These are phyloP conservation scores for Sordariomycetes sp. DNA, from an alignment of 2,329 filamentous ascomycete genomes.

Conservation along the genomic window DNA sequence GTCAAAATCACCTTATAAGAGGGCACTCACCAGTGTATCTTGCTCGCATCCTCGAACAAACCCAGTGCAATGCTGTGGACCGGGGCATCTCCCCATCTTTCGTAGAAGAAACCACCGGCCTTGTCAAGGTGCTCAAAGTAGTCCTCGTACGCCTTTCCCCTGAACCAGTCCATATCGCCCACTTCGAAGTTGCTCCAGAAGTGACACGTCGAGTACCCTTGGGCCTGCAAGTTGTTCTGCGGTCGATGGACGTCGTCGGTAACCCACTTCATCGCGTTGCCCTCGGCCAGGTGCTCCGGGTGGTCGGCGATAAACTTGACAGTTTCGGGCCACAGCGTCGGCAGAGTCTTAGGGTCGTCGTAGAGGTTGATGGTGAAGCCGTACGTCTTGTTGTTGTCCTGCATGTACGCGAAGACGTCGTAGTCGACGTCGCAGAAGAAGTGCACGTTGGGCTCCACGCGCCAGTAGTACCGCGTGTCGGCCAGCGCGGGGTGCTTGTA, in stretches of 20 bases:
- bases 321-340: constrained; percentile 91
- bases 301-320: constrained; percentile 81
- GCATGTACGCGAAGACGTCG: constrained; percentile 96
- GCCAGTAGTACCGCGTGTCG: constrained; percentile 89
- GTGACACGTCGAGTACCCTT: constrained; percentile 95
- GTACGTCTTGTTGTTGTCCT: constrained; percentile 97
- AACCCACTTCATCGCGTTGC: constrained; percentile 84
- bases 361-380: constrained; percentile 98
- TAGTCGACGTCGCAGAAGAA: constrained; percentile 99
- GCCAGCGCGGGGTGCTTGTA: constrained; percentile 88
- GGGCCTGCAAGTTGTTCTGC: constrained; percentile 68
- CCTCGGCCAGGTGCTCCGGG: constrained; percentile 68
- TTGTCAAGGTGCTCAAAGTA: constrained; percentile 97
- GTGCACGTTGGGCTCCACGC: constrained; percentile 95
- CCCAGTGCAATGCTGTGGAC: constrained; percentile 92
- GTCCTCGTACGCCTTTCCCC: constrained; percentile 81
- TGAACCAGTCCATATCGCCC: constrained; percentile 86
- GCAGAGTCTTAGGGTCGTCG: constrained; percentile 79
- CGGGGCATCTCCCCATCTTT: constrained; percentile 95
- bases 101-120: constrained; percentile 96
- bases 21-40: constrained; percentile 75
- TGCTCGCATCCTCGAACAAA: constrained; percentile 81
- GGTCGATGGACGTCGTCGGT: constrained; percentile 70
- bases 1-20: background rate
- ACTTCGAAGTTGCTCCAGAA: constrained; percentile 99